These are phyloP conservation scores for Ballota nigra DNA, from an alignment of 257 asterid species.

Conservation along the genomic window DNA sequence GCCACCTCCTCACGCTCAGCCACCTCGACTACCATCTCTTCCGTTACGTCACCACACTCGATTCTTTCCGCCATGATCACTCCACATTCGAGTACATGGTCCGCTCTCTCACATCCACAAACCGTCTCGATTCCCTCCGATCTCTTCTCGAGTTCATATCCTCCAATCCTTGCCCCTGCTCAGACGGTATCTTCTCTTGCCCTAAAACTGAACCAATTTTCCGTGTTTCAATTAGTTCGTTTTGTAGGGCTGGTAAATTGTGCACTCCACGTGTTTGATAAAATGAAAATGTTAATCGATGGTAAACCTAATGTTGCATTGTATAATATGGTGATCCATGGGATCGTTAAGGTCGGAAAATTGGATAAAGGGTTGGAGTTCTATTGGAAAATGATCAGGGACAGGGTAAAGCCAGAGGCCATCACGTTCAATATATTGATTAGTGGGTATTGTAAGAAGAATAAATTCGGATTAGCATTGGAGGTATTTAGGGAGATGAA, in stretches of 20 bases:
- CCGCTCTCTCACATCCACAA: slow-evolving; percentile 66
- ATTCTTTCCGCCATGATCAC: slow-evolving; percentile 91
- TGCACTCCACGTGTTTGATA: slow-evolving; percentile 62
- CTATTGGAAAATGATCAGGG: slow-evolving; percentile 59
- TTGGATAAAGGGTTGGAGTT: slow-evolving; percentile 54
- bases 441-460: slow-evolving; percentile 64
- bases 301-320: slow-evolving; percentile 64
- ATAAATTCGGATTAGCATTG: slow-evolving; percentile 53
- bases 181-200: slow-evolving; percentile 90
- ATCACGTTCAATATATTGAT: slow-evolving; percentile 75
- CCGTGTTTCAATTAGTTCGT: slow-evolving; percentile 60
- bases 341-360: slow-evolving; percentile 58
- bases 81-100: slow-evolving; percentile 78
- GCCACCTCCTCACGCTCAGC: slow-evolving; percentile 69
- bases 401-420: slow-evolving; percentile 68
- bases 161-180: slow-evolving; percentile 89
- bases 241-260: slow-evolving; percentile 64
- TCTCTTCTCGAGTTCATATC: slow-evolving; percentile 66
- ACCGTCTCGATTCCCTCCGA: slow-evolving; percentile 71
- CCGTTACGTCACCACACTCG: slow-evolving; percentile 74
- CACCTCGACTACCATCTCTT: slow-evolving; percentile 93
- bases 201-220: slow-evolving; percentile 65
- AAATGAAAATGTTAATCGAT: slow-evolving; percentile 70
- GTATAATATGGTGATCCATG: slow-evolving; percentile 72
- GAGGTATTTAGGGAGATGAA: slow-evolving; percentile 85